Percentiles rank a stretch among this genome's conserved stretches.
phyloP scores from a whole-genome alignment of 495 filamentous ascomycete genomes.

The Penicillium desertorum region DNA sequence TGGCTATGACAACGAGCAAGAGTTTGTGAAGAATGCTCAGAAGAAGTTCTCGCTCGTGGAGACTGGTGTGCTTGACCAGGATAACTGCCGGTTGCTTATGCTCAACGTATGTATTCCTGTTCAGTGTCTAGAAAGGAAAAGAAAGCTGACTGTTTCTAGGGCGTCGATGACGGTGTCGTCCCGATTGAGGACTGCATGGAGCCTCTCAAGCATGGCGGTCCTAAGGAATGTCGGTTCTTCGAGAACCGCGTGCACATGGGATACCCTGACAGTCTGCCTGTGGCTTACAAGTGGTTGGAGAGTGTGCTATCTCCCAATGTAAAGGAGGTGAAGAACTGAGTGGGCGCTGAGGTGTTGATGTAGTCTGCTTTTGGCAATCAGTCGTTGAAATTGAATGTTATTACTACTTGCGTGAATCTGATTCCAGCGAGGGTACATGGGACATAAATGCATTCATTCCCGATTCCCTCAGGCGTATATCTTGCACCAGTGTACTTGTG shows the following conservation, averaged over 20 bases:
- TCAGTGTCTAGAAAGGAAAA: conserved; percentile 3
- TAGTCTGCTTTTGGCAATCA: background rate
- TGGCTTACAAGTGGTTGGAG: conserved; percentile 42
- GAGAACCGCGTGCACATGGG: conserved; percentile 63
- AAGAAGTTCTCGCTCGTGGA: conserved; percentile 73
- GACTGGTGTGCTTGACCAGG: conserved; percentile 63
- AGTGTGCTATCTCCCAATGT: conserved; percentile 31
- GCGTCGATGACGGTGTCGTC: conserved; percentile 68
- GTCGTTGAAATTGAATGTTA: background rate
- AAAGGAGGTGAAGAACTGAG: conserved; percentile 27
- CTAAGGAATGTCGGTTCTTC: conserved; percentile 73
- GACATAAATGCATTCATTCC: too few relatives aligned
- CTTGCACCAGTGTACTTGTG: background rate
- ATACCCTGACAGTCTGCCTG: conserved; percentile 50
- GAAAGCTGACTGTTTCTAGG: conserved; percentile 39
- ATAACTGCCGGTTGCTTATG: conserved; percentile 62
- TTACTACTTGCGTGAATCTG: background rate
- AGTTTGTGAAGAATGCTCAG: conserved; percentile 59
- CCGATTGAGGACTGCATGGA: conserved; percentile 75
- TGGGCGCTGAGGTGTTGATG: background rate
- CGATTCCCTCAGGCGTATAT: background rate
- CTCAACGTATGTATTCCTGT: conserved; percentile 56
- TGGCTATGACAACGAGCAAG: conserved; percentile 60
- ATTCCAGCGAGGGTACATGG: background rate
- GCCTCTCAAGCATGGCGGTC: conserved; percentile 65